Evolutionary conservation across 2,329 filamentous ascomycete genomes (phyloP), one percentile per base, ranked within the genome.

Genomic region (Penicillium thymicola): DNA sequence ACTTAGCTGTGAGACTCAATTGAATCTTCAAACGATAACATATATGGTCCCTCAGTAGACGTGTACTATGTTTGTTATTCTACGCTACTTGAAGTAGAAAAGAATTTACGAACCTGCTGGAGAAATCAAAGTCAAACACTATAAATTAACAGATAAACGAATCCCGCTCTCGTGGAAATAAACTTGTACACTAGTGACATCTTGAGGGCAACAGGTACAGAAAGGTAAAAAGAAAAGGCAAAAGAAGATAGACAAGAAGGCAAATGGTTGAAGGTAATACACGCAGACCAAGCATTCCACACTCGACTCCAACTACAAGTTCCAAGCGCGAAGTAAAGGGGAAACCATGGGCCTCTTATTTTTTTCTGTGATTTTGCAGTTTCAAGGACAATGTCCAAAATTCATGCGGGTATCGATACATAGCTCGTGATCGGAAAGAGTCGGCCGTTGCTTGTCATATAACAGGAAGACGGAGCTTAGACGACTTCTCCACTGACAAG

Each of bases 351-450:
- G 30, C 32, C 46, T 30, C 38, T 43, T 41, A 8, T 32, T 38
- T 38, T 46, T 36, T 45, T 34, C 21, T n/a, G 6, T 45, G 14
- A 28, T 36, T 42, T 55, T 55, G 52, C 52, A 52, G 8, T 30
- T 48, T 51, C 32, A 8, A 48, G 48, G 47, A 55, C 53, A 46
- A 27, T 21, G 18, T 56, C 42, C 48, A 38, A 21, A 23, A 14
- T 54, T 56, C 41, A 46, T 52, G 54, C 48, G 64, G 64, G 64
- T 65, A 66, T 66, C 61, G 58, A 60, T 66, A 64, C 59, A 65
- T 60, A 61, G 57, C 57, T 66, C 64, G 49, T 66, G 53, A 61
- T 62, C 53, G 13, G 49, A 44, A 27, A 50, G 42, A 51, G 36
- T 48, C 41, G 47, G 55, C 59, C 54, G 37, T 55, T 57, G 27